These are phyloP conservation scores for Nicotiana rustica DNA, from an alignment of 305 asterid genomes.

Conservation along the genomic window DNA sequence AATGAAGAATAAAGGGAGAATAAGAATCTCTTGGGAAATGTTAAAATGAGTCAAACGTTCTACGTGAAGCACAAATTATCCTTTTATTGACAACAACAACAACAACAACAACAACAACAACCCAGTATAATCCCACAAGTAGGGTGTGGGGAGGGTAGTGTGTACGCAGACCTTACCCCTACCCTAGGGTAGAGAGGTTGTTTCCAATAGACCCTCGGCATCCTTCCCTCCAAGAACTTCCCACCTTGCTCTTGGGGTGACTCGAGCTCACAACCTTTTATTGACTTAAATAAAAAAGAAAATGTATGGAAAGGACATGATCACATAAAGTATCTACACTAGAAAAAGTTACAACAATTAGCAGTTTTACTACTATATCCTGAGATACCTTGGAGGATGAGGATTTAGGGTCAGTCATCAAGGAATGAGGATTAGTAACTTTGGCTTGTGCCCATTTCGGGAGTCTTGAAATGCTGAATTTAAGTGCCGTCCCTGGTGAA, in stretches of 20 bases:
- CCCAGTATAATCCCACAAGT: too few species aligned
- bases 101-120: too few species aligned
- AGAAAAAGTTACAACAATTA: conserved; percentile 8
- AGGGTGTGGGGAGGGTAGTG: too few species aligned
- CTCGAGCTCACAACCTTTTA: too few species aligned
- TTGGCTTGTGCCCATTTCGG: conserved; percentile 71
- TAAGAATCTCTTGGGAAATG: background rate
- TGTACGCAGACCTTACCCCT: too few species aligned
- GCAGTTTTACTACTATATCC: conserved; percentile 18
- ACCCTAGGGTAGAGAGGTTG: too few species aligned
- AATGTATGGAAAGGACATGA: background rate
- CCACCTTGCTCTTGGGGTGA: too few species aligned
- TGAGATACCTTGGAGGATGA: conserved; percentile 52
- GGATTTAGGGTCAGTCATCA: conserved; percentile 39
- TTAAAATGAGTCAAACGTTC: background rate
- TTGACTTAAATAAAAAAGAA: background rate
- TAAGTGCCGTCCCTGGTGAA: conserved; percentile 48
- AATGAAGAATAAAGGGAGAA: background rate
- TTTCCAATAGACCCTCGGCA: too few species aligned
- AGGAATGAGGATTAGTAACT: conserved; percentile 43
- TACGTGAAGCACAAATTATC: background rate
- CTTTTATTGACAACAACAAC: background rate
- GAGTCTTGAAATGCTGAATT: conserved; percentile 70
- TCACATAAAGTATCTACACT: background rate
- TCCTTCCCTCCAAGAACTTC: too few species aligned